Percentiles rank a stretch among this genome's conserved stretches.
Evolutionary conservation across 106 monocot species (phyloP).

Genomic region (Acorus gramineus): DNA sequence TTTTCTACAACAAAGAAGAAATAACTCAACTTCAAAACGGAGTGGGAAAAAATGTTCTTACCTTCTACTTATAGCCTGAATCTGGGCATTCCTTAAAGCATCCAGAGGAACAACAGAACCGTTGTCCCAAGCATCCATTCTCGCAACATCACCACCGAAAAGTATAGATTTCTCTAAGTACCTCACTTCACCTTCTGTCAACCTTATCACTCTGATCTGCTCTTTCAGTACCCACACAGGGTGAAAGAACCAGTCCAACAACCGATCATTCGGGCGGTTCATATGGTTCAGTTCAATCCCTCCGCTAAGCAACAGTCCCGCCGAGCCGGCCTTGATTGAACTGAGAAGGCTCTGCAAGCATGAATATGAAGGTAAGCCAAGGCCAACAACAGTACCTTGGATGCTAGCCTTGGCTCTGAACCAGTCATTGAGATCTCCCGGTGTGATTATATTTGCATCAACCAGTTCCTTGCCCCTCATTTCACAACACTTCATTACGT

Average conservation of each 20-base stretch:
- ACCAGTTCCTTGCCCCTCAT: conserved; percentile 58
- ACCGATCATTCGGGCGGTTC: conserved; percentile 66
- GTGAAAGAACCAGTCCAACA: conserved; percentile 89
- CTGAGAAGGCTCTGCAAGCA: conserved; percentile 29
- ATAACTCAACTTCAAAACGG: not conserved
- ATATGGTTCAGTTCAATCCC: conserved; percentile 53
- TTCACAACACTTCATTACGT: conserved; percentile 56
- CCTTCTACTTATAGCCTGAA: conserved; percentile 87
- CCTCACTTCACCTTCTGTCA: conserved; percentile 59
- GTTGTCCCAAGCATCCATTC: conserved; percentile 43
- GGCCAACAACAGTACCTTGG: conserved; percentile 39
- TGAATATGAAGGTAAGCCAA: conserved; percentile 59
- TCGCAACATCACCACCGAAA: conserved; percentile 33
- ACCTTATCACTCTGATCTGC: conserved; percentile 57
- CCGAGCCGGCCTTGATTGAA: conserved; percentile 54
- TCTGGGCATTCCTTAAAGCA: conserved; percentile 61
- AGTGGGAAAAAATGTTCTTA: conserved; percentile 10
- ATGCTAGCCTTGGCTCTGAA: conserved; percentile 37
- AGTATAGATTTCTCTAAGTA: conserved; percentile 70
- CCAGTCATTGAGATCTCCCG: conserved; percentile 57
- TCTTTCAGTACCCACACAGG: conserved; percentile 84
- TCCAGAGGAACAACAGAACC: conserved; percentile 39
- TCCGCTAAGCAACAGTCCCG: conserved; percentile 42
- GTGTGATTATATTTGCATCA: conserved; percentile 40
- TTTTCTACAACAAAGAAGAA: not conserved